Evolutionary conservation across 495 filamentous ascomycete species (phyloP).

Genomic region (Neurospora sp.): DNA sequence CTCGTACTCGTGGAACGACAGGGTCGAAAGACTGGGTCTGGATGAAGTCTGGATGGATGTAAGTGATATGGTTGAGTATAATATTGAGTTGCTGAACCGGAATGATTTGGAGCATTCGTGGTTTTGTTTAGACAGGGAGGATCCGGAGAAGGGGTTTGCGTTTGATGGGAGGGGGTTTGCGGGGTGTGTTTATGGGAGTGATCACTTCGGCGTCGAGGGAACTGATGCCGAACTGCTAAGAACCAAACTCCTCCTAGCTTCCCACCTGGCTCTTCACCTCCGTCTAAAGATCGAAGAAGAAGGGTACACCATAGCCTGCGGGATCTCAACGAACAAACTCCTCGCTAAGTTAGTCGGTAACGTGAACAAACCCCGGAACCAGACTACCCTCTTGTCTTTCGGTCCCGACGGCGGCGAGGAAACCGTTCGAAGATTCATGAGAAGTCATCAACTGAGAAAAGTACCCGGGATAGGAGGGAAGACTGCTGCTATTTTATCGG

Average conservation of each 20-base stretch:
- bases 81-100: slow-evolving; percentile 57
- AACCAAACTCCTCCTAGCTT: slow-evolving; percentile 53
- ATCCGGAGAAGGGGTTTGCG: slow-evolving; percentile 70
- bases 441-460: slow-evolving; percentile 65
- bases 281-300: slow-evolving; percentile 60
- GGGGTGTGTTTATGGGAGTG: slow-evolving; percentile 19
- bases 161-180: slow-evolving; percentile 58
- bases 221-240: slow-evolving; percentile 21
- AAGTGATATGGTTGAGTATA: slow-evolving; percentile 77
- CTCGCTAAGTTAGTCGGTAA: slow-evolving; percentile 78
- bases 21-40: slow-evolving; percentile 71
- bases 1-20: slow-evolving; percentile 60
- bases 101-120: slow-evolving; percentile 58
- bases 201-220: background rate
- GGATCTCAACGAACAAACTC: slow-evolving; percentile 76
- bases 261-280: slow-evolving; percentile 66
- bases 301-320: slow-evolving; percentile 83
- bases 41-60: slow-evolving; percentile 75
- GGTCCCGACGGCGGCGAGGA: slow-evolving; percentile 45
- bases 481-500: slow-evolving; percentile 58
- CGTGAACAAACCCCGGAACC: slow-evolving; percentile 73
- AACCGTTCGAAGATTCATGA: slow-evolving; percentile 56
- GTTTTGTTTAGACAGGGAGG: slow-evolving; percentile 63
- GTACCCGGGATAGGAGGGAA: slow-evolving; percentile 82
- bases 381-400: slow-evolving; percentile 59